Evolutionary conservation across 495 filamentous ascomycete genomes (phyloP), one percentile per base, ranked within the genome.

Genomic region (Clohesyomyces aquaticus): DNA sequence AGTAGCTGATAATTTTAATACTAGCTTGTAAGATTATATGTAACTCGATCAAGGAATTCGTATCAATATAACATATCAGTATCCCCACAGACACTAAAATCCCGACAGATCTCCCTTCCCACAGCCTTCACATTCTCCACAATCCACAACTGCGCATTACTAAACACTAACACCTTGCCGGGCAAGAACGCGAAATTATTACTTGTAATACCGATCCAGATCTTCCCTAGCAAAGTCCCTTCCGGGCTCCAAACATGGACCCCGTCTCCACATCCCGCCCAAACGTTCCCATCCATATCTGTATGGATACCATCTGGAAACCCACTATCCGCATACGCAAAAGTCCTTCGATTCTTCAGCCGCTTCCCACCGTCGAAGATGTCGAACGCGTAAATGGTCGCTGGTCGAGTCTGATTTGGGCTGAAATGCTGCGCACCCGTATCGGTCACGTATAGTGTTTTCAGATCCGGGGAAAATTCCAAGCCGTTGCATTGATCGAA

Each of bases 381-480:
- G 46, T 76, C 74, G 45, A 73, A 77, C 11, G 67, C 65, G 46
- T 77, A 77, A 16, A 75, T 72, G 12, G 59, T 68, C n/a, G 69
- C 71, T 0, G 74, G 74, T 0, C 69, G 50, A 4, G 70, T 74
- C 10, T 64, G 28, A 46, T 74, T 76, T 35, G 53, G 52, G 10
- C 16, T 42, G 28, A 70, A 71, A 45, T 71, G 50, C 61, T 67
- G 22, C 53, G 62, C 82, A 4, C 78, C 80, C 16, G 70, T 72
- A 60, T 81, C 79, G 51, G 72, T 73, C 23, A 80, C 75, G 55
- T 81, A 82, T 18, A 79, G 61, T n/a, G 71, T 69, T 12, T 78
- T 71, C 23, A 74, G 72, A 46, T 79, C 72, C 2, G 78, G 78
- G 11, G 76, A 76, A 50, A 82, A 72, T 22, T 73, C 77, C 21